Base-by-base conservation (phyloP, 306 rosid genomes). In the Fragaria nilgerrensis region DNA sequence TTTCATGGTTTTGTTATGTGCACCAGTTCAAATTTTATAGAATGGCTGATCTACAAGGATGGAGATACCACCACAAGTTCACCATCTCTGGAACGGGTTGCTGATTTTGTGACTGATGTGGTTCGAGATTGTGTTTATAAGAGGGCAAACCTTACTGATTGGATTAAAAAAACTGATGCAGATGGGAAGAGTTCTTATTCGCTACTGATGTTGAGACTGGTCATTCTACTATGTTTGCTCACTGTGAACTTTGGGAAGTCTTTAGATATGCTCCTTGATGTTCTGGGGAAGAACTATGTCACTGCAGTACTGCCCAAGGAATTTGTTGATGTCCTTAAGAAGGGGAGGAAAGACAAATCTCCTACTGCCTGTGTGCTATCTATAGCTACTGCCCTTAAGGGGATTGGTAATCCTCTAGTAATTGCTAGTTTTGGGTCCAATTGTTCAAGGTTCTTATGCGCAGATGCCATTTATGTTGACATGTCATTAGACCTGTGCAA, bases 11-110 rank as follows among this genome's bases (percentile, higher is more conserved):
- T 69, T 73, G 77, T 86, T 47, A 61, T 87, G 75, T 81, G 91
- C 19, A 79, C 92, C 19, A 85, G 83, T 75, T 85, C 94, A 45
- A 80, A 82, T 65, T 89, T 90, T 67, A 59, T 73, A 52, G 96
- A 90, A 61, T 93, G 92, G 97, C 80, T 93, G 17, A 79, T 80
- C 48, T 61, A 62, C 79, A 79, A 79, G 22, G 79, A 85, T 48
- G 86, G 69, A 36, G 78, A 69, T 62, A 48, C 82, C 15, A 11
- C 39, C 50, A 47, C 1, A 47, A 47, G 50, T 2, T 47, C 50
- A 47, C 50, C 50, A 47, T 14, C 50, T 12, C 50, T 70, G 10
- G 58, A 20, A 49, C 7, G 19, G 5, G 12, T 90, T 76, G 39
- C 39, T 36, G 39, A 36, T 36, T 34, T 36, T 36, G 39, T 4